Conservation (phyloP, 352 stramenopile genomes). For the Pythium inflatum region DNA sequence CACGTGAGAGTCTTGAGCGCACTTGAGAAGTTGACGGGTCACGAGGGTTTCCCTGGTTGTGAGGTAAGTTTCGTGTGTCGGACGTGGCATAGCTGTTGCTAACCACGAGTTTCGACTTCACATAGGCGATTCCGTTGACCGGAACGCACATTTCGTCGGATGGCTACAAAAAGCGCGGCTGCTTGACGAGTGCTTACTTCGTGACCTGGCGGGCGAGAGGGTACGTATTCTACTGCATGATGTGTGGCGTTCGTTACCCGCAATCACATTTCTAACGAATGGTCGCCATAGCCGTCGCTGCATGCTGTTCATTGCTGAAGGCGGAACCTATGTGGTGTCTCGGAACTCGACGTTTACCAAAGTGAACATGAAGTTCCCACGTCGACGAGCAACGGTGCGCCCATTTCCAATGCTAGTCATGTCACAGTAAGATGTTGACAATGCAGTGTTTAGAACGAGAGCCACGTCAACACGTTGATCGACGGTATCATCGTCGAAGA, state of each 20-base stretch:
- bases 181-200: constrained; percentile 81
- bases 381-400: constrained; percentile 59
- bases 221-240: constrained; percentile 36
- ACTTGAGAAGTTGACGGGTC: constrained; percentile 69
- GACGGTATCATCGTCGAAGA: constrained; percentile 88
- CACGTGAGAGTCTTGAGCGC: constrained; percentile 56
- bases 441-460: constrained; percentile 52
- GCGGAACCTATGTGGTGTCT: constrained; percentile 79
- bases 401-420: background rate
- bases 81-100: background rate
- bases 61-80: constrained; percentile 48
- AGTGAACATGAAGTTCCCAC: constrained; percentile 89
- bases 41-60: constrained; percentile 81
- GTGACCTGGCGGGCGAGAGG: constrained; percentile 83
- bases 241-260: no score
- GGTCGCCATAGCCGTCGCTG: constrained; percentile 60
- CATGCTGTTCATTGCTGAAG: constrained; percentile 71
- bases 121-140: constrained; percentile 82
- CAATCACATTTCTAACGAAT: background rate
- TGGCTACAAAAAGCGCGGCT: constrained; percentile 72
- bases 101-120: background rate
- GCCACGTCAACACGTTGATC: constrained; percentile 79
- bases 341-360: constrained; percentile 85
- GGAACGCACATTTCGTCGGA: constrained; percentile 78
- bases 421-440: background rate